Evolutionary conservation across 805 yeast species (phyloP).

Genomic region (Maudiozyma serrabonitensis): DNA sequence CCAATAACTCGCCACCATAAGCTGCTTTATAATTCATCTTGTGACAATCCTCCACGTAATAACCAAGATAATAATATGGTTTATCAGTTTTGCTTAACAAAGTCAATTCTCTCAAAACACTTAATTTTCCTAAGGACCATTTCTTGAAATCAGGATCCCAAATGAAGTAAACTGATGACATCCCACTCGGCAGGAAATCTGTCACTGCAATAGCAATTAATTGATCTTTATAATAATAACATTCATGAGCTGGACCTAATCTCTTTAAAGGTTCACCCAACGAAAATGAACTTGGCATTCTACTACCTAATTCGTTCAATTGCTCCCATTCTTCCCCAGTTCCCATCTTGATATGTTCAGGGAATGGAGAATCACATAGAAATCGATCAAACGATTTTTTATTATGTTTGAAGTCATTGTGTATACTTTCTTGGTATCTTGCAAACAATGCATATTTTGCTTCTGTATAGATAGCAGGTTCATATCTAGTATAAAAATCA

Average conservation of each 20-base stretch:
- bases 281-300: conserved; percentile 2
- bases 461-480: conserved; percentile 39
- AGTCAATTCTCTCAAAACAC: conserved; percentile 62
- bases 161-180: conserved; percentile 79
- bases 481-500: conserved; percentile 38
- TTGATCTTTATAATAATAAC: conserved; percentile 54
- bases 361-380: conserved; percentile 61
- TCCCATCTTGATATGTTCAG: conserved; percentile 17
- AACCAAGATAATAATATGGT: conserved; percentile 68
- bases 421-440: conserved; percentile 64
- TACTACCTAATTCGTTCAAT: conserved; percentile 31
- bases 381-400: conserved; percentile 48
- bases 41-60: conserved; percentile 64
- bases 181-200: conserved; percentile 64
- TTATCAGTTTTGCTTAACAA: conserved; percentile 34
- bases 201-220: conserved; percentile 68
- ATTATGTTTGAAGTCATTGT: conserved; percentile 48
- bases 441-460: conserved; percentile 57
- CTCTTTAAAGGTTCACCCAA: conserved; percentile 13
- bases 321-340: conserved; percentile 23
- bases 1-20: conserved; percentile 68
- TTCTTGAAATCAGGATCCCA: conserved; percentile 76
- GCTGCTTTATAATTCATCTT: conserved; percentile 77
- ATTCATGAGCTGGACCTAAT: conserved; percentile 67
- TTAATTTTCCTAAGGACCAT: conserved; percentile 65